A percentile compares a stretch with the other conserved stretches of the same genome.
These are phyloP conservation scores for Polyporus tsugae DNA, from an alignment of 1,284 basidiomycete species.

Conservation along the genomic window DNA sequence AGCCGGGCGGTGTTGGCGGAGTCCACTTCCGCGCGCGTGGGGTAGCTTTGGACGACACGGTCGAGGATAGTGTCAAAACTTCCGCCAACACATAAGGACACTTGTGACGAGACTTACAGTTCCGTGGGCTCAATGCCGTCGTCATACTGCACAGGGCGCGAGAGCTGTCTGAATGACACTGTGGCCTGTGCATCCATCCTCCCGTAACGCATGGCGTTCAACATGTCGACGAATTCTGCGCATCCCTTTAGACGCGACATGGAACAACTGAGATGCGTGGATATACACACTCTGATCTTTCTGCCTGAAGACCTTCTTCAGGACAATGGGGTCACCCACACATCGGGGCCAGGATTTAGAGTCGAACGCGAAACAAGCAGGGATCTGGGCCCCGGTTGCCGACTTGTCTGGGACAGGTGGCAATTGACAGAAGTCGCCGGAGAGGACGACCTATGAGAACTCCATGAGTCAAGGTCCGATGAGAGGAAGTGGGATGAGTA, in stretches of 20 bases:
- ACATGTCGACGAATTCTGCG: constrained; percentile 72
- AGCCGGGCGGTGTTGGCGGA: constrained; percentile 61
- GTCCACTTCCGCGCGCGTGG: constrained; percentile 68
- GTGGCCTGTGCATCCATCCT: constrained; percentile 54
- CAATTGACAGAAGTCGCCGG: constrained; percentile 84
- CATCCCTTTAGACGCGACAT: not conserved
- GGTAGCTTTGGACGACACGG: constrained; percentile 55
- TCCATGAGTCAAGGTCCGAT: not conserved
- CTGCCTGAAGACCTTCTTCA: constrained; percentile 55
- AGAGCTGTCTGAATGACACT: constrained; percentile 65
- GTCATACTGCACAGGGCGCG: constrained; percentile 65
- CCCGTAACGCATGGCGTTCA: constrained; percentile 77
- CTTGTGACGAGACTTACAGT: constrained; percentile 54
- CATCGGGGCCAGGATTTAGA: constrained; percentile 66
- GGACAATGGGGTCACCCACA: constrained; percentile 46
- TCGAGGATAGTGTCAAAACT: not conserved
- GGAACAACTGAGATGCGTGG: not conserved
- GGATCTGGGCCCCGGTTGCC: constrained; percentile 41
- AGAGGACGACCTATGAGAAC: constrained; percentile 66
- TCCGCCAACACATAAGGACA: not conserved
- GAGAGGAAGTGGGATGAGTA: not conserved
- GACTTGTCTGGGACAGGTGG: constrained; percentile 71
- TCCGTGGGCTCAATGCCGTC: constrained; percentile 88
- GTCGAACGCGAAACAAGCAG: constrained; percentile 69
- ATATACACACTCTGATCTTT: constrained; percentile 59